These are phyloP conservation scores for Aspergillus ostianus DNA, from an alignment of 495 filamentous ascomycete genomes.

Conservation along the genomic window DNA sequence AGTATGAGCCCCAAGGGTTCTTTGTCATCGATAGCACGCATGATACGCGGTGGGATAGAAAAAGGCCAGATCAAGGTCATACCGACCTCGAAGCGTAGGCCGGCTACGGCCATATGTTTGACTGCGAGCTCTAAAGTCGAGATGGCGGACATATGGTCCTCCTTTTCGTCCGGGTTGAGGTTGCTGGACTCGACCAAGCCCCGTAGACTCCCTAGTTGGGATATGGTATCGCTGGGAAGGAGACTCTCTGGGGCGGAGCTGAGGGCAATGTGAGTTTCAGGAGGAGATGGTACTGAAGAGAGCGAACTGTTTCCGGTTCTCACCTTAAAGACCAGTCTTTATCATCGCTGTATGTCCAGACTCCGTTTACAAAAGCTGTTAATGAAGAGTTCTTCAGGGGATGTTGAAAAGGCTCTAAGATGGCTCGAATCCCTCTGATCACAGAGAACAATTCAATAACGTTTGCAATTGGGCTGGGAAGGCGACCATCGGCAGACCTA, in stretches of 20 bases:
- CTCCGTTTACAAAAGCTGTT: not conserved
- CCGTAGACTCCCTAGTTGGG: not conserved
- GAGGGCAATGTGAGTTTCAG: not conserved
- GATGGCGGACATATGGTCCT: not conserved
- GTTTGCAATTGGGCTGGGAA: not conserved
- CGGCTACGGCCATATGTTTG: not conserved
- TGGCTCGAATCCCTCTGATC: not conserved
- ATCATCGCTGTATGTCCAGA: not conserved
- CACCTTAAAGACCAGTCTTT: not conserved
- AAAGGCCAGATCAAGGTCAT: not conserved
- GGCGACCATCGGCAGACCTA: not conserved
- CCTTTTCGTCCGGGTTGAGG: not conserved
- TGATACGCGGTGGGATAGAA: not conserved
- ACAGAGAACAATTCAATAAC: not conserved
- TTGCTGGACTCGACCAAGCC: not conserved
- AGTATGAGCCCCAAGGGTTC: not conserved
- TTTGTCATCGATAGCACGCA: not conserved
- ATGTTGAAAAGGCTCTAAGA: not conserved
- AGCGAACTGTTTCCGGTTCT: not conserved
- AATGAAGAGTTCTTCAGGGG: not conserved
- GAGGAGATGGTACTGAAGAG: not conserved
- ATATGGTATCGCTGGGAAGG: not conserved
- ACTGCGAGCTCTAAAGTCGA: not conserved
- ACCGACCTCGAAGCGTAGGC: not conserved
- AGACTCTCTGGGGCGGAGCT: not conserved